Base-by-base conservation (phyloP, 78 protist species). In the Dictyostelium firmibasis region DNA sequence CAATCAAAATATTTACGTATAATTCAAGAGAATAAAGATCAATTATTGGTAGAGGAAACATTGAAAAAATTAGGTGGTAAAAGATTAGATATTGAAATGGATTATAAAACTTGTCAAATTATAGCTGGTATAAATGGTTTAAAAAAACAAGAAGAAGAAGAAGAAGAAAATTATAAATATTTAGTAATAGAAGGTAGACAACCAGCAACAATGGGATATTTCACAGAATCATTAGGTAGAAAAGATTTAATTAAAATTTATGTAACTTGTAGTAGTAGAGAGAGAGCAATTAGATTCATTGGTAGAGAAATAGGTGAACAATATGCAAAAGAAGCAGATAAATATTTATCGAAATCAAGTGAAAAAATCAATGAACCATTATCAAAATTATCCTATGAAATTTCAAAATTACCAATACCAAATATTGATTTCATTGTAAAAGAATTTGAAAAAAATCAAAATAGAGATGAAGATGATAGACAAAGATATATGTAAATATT, bases 381-480 rank as follows among this genome's bases (percentile, higher is more conserved):
- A 6, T n/a, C 86, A 31, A 81, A 50, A 20, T 70, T 88, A 33
- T 13, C 81, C 4, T 18, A 81, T 10, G 60, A 35, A 38, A 77
- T 88, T 31, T 88, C 93, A 64, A 81, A 77, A 79, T 44, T 88
- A 67, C 70, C 74, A 36, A 47, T 88, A 33, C 72, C 77, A 38
- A 67, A 78, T 41, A 88, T 88, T 27, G 25, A 79, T 14, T 13
- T 44, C 11, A 44, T 88, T 5, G 64, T 79, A 27, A 7, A 31
- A n/a, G 36, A 62, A 67, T 88, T 88, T 47, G 50, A n/a, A 33
- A 75, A 79, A 6, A 88, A 88, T 67, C 93, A 88, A 88, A 43
- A 88, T 43, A 88, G 93, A 88, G 93, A 88, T 67, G 43, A 60
- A 77, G 77, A 88, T 79, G 93, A 88, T 64, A 57, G 86, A 77